phyloP scores from a whole-genome alignment of 2,329 filamentous ascomycete species.

The Teratosphaeria gauchensis region DNA sequence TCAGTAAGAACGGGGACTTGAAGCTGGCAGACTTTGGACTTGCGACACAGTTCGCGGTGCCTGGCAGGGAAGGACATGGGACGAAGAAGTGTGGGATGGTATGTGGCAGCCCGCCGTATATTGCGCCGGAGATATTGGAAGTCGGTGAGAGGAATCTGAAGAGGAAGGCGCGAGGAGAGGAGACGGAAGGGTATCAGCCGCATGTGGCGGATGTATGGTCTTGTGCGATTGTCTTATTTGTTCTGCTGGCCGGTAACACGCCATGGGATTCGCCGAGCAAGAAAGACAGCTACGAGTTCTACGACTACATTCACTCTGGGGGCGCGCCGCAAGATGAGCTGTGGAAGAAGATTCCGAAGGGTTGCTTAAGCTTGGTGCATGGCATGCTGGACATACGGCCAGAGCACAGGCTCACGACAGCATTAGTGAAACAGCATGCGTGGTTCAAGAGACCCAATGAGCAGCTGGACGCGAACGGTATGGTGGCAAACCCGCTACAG shows the following conservation, averaged over 20 bases:
- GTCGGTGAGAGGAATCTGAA: conserved; percentile 38
- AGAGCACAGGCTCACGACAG: conserved; percentile 67
- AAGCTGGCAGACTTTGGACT: conserved; percentile 97
- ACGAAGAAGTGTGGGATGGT: conserved; percentile 77
- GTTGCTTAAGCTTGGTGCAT: conserved; percentile 70
- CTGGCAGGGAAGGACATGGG: conserved; percentile 42
- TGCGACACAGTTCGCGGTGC: conserved; percentile 81
- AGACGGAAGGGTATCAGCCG: conserved; percentile 56
- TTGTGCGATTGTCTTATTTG: conserved; percentile 94
- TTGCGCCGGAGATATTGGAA: conserved; percentile 77
- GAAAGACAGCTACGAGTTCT: conserved; percentile 75
- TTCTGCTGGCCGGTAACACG: conserved; percentile 88
- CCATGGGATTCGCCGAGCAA: conserved; percentile 89
- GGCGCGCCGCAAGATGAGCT: conserved; percentile 61
- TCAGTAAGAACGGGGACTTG: conserved; percentile 73
- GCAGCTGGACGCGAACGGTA: conserved; percentile 64
- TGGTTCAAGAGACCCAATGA: conserved; percentile 85
- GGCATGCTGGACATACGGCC: conserved; percentile 87
- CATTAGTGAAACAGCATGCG: conserved; percentile 78
- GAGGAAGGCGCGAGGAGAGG: conserved; percentile 33
- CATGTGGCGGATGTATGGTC: conserved; percentile 93
- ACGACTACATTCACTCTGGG: conserved; percentile 77
- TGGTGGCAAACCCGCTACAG: conserved; percentile 65
- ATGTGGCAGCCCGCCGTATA: conserved; percentile 93
- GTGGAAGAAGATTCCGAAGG: conserved; percentile 67